Percentiles rank a stretch among this genome's conserved stretches.
phyloP scores from a whole-genome alignment of 176 grass and related monocot genomes.

The Alopecurus myosuroides region DNA sequence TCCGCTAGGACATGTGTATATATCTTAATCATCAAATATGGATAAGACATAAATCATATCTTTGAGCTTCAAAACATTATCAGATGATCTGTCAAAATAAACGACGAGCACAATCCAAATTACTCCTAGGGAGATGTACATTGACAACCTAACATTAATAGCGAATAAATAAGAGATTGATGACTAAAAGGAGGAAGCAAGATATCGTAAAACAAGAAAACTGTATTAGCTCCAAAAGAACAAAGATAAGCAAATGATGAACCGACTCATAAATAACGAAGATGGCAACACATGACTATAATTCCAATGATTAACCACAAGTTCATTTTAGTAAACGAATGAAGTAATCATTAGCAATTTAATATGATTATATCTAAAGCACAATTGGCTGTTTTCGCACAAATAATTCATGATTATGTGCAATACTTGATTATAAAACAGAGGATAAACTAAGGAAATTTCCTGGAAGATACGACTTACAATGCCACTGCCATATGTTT shows the following conservation, averaged over 20 bases:
- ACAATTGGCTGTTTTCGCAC: background rate
- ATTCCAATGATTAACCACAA: background rate
- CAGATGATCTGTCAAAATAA: background rate
- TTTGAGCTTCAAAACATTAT: constrained; percentile 11
- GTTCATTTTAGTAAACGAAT: constrained; percentile 10
- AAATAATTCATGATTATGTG: constrained; percentile 3
- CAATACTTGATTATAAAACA: constrained; percentile 9
- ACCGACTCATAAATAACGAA: background rate
- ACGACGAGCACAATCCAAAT: background rate
- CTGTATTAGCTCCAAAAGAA: background rate
- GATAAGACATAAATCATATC: background rate
- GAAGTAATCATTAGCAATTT: constrained; percentile 1
- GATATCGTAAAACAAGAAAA: background rate
- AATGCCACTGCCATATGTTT: constrained; percentile 84
- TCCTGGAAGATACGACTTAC: constrained; percentile 46
- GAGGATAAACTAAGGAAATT: background rate
- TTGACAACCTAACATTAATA: background rate
- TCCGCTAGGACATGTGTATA: constrained; percentile 57
- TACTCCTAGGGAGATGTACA: background rate
- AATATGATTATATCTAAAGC: background rate
- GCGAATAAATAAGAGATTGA: background rate
- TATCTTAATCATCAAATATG: constrained; percentile 17
- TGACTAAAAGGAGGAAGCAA: background rate
- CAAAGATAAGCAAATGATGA: background rate
- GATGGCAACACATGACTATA: background rate